Evolutionary conservation across 2,329 filamentous ascomycete genomes (phyloP).

Genomic region (Xylaria sp.): DNA sequence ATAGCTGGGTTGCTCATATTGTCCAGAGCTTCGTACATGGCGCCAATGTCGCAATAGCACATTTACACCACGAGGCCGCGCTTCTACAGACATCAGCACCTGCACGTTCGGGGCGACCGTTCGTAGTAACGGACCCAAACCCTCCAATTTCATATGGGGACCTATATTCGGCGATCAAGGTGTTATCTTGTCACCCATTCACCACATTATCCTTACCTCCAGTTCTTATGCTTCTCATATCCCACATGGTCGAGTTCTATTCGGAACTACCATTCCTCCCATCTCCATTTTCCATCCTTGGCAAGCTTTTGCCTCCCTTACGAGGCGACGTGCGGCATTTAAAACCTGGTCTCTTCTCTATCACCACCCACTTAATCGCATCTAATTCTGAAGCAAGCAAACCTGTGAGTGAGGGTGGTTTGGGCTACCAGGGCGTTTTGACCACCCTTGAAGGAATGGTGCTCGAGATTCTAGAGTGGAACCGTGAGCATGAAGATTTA

Average conservation of each 20-base stretch:
- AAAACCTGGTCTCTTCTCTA: slow-evolving; percentile 55
- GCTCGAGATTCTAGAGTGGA: slow-evolving; percentile 57
- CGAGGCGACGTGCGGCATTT: slow-evolving; percentile 52
- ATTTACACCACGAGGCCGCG: slow-evolving; percentile 56
- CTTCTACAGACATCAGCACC: slow-evolving; percentile 47
- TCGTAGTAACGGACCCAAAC: slow-evolving; percentile 57
- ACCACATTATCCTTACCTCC: slow-evolving; percentile 49
- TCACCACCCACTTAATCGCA: slow-evolving; percentile 55
- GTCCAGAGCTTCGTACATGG: slow-evolving; percentile 57
- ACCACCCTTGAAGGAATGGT: slow-evolving; percentile 56
- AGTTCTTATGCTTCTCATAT: slow-evolving; percentile 51
- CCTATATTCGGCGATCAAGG: slow-evolving; percentile 51
- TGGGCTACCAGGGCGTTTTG: slow-evolving; percentile 54
- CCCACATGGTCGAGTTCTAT: slow-evolving; percentile 54
- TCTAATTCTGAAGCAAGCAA: slow-evolving; percentile 49
- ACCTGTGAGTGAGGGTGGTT: slow-evolving; percentile 51
- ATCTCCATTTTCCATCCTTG: slow-evolving; percentile 37
- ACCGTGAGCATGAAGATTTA: slow-evolving; percentile 49
- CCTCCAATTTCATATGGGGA: slow-evolving; percentile 54
- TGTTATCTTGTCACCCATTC: slow-evolving; percentile 53
- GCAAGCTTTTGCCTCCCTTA: slow-evolving; percentile 49
- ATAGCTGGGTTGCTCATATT: slow-evolving; percentile 54
- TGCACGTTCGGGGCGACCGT: slow-evolving; percentile 54
- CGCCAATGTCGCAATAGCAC: slow-evolving; percentile 56
- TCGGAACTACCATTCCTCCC: slow-evolving; percentile 46